phyloP scores from a whole-genome alignment of 164 flowering plant genomes.

The Brasenia schreberi region DNA sequence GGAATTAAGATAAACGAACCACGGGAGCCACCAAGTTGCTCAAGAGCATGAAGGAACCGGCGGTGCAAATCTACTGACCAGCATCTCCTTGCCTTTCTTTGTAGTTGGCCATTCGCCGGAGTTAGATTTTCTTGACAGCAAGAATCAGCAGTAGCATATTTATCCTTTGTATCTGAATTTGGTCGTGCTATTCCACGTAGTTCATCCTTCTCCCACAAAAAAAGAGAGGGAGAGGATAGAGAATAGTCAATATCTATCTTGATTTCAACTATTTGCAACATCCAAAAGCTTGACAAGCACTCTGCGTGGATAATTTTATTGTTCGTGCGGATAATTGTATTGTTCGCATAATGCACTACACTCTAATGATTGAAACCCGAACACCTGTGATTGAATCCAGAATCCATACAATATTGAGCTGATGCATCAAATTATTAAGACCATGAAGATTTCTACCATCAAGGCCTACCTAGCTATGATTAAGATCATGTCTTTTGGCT shows the following conservation, averaged over 20 bases:
- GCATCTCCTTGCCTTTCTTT: conserved; percentile 59
- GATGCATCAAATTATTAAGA: too few relatives aligned
- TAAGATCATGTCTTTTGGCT: too few relatives aligned
- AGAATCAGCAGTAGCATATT: conserved; percentile 10
- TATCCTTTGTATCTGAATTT: not conserved
- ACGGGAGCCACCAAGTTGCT: conserved; percentile 89
- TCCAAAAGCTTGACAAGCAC: too few relatives aligned
- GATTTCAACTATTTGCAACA: not conserved
- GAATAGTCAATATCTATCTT: not conserved
- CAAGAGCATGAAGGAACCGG: conserved; percentile 62
- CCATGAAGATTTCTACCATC: too few relatives aligned
- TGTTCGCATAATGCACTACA: too few relatives aligned
- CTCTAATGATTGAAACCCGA: too few relatives aligned
- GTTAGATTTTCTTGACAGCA: conserved; percentile 26
- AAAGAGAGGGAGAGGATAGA: not conserved
- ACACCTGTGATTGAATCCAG: too few relatives aligned
- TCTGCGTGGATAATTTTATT: too few relatives aligned
- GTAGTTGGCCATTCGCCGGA: conserved; percentile 2
- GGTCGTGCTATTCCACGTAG: not conserved
- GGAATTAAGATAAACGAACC: conserved; percentile 25
- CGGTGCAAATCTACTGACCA: conserved; percentile 91
- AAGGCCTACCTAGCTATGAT: too few relatives aligned
- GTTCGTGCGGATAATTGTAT: too few relatives aligned
- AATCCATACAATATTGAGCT: too few relatives aligned
- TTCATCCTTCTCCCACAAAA: not conserved